phyloP scores from a whole-genome alignment of 495 filamentous ascomycete genomes.

The Platismatia glauca region DNA sequence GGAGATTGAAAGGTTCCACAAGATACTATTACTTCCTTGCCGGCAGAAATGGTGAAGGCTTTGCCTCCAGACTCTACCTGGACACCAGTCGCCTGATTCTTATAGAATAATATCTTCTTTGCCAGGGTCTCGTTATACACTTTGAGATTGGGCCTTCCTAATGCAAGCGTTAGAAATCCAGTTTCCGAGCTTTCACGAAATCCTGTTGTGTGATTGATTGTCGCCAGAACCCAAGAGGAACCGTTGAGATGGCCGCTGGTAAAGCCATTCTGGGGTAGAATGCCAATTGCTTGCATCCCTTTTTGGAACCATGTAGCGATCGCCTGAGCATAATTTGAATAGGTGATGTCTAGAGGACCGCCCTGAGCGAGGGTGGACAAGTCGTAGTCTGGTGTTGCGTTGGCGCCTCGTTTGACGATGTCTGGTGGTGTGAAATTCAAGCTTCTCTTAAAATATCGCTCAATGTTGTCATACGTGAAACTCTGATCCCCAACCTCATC shows the following conservation, averaged over 20 bases:
- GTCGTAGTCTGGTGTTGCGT: conserved; percentile 41
- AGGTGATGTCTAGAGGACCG: conserved; percentile 27
- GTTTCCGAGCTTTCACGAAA: conserved; percentile 23
- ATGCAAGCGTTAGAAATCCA: conserved; percentile 23
- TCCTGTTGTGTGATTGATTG: conserved; percentile 20
- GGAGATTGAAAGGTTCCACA: conserved; percentile 39
- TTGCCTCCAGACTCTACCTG: conserved; percentile 17
- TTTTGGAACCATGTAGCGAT: no score
- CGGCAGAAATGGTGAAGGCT: conserved; percentile 30
- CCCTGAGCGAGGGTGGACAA: conserved; percentile 23
- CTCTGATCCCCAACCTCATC: conserved; percentile 45
- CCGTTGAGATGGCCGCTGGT: no score
- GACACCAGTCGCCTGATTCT: conserved; percentile 33
- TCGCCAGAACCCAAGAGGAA: not conserved
- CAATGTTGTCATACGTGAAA: conserved; percentile 44
- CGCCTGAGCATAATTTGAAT: no score
- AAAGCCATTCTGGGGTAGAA: no score
- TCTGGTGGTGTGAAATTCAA: conserved; percentile 45
- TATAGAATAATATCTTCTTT: conserved; percentile 26
- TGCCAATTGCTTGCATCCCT: no score
- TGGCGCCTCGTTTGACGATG: conserved; percentile 26
- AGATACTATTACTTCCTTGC: conserved; percentile 38
- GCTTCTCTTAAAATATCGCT: conserved; percentile 48
- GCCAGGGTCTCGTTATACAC: conserved; percentile 20
- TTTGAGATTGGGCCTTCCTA: conserved; percentile 10